Evolutionary conservation across 208 protist species (phyloP).

Genomic region (Crithidia expoeki): DNA sequence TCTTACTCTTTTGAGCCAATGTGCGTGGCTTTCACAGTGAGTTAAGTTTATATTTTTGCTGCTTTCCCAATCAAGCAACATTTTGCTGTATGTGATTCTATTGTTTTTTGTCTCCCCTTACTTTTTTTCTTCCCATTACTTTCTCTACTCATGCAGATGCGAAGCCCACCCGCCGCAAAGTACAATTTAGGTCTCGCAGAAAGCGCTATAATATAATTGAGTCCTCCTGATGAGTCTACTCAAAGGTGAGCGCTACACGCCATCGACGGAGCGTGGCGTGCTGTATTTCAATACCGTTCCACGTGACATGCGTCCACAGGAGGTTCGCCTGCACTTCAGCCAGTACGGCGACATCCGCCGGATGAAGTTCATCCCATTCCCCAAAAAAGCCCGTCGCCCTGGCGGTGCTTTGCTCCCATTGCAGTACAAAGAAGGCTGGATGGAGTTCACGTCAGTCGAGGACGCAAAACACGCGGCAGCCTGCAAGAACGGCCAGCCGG

Average conservation of each 20-base stretch:
- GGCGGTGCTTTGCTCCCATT: constrained; percentile 67
- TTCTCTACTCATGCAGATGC: no score
- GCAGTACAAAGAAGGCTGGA: constrained; percentile 80
- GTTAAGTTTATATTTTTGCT: no score
- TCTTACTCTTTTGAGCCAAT: no score
- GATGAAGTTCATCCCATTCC: constrained; percentile 76
- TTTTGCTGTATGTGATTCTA: no score
- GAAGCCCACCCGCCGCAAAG: no score
- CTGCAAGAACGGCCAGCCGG: constrained; percentile 61
- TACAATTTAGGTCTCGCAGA: no score
- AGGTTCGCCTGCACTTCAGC: constrained; percentile 74
- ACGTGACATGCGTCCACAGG: constrained; percentile 76
- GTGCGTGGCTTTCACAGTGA: no score
- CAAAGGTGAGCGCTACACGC: constrained; percentile 34
- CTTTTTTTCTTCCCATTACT: no score
- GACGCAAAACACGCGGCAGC: constrained; percentile 55
- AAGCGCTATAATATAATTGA: no score
- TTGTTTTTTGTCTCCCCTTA: no score
- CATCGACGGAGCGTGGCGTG: constrained; percentile 59
- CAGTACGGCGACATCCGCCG: constrained; percentile 68
- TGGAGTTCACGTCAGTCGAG: constrained; percentile 63
- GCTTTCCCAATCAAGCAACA: no score
- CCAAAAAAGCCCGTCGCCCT: constrained; percentile 74
- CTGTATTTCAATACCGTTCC: constrained; percentile 81
- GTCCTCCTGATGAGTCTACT: constrained; percentile 13